Conservation (phyloP, 2,329 filamentous ascomycete genomes). For the Paracorniculantispora psalliotae region DNA sequence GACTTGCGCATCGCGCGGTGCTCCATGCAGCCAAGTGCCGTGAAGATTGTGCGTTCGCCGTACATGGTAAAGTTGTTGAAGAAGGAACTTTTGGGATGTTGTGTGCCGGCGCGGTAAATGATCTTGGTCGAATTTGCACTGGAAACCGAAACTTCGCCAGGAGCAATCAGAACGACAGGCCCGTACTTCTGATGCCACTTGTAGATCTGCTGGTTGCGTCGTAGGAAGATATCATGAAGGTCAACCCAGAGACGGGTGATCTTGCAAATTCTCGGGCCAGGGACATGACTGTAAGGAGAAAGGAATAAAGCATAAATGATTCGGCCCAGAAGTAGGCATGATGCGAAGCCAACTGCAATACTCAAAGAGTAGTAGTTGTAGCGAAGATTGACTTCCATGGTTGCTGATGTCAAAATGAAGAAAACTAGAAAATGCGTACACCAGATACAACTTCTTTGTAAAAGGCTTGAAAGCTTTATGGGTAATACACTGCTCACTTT, state of each 20-base stretch:
- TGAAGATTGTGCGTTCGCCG: conserved; percentile 6
- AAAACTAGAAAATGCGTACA: neutral
- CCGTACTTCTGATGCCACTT: conserved; percentile 6
- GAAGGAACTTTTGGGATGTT: conserved; percentile 1
- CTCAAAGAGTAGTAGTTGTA: conserved; percentile 1
- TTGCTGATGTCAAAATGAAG: neutral
- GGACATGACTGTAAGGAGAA: neutral
- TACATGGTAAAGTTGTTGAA: conserved; percentile 9
- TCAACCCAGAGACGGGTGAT: conserved; percentile 5
- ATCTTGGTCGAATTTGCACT: neutral
- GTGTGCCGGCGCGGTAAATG: conserved; percentile 3
- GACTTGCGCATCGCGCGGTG: conserved; percentile 6
- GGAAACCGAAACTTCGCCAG: neutral
- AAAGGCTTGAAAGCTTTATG: neutral
- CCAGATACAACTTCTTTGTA: neutral
- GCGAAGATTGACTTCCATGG: neutral
- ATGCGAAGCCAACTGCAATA: neutral
- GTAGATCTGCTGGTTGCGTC: conserved; percentile 2
- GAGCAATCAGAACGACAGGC: neutral
- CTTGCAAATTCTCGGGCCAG: conserved; percentile 1
- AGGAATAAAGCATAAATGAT: neutral
- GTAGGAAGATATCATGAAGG: neutral
- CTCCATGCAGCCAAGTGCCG: neutral
- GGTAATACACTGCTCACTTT: neutral
- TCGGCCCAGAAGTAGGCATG: neutral